Evolutionary conservation across 805 yeast genomes (phyloP).

Genomic region (Myxozyma sirexii): DNA sequence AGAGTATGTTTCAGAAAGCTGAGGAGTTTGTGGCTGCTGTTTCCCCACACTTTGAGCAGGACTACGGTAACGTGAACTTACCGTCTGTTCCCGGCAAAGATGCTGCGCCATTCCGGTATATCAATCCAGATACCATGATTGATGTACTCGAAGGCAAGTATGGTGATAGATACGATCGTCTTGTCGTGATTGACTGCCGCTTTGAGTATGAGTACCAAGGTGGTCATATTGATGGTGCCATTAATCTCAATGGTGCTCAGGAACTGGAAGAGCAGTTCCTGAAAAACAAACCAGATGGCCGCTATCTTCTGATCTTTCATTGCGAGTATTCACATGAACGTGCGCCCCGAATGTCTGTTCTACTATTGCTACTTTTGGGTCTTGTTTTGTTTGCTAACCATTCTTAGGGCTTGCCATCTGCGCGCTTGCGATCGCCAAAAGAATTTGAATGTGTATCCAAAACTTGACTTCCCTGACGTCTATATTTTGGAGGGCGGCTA

Average conservation of each 20-base stretch:
- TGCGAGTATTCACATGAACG: constrained; percentile 92
- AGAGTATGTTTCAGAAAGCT: constrained; percentile 69
- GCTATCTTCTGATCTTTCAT: constrained; percentile 74
- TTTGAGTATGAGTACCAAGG: constrained; percentile 91
- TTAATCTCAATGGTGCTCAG: constrained; percentile 71
- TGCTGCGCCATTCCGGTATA: constrained; percentile 68
- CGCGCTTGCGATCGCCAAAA: constrained; percentile 78
- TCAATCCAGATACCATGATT: constrained; percentile 59
- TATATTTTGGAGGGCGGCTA: constrained; percentile 91
- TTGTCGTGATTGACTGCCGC: constrained; percentile 79
- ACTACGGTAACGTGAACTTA: constrained; percentile 18
- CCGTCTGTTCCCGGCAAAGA: constrained; percentile 18
- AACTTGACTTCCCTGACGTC: constrained; percentile 83
- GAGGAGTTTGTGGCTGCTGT: constrained; percentile 44
- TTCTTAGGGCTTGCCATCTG: constrained; percentile 66
- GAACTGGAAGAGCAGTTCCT: constrained; percentile 64
- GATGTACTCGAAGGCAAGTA: constrained; percentile 60
- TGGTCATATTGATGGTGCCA: constrained; percentile 85
- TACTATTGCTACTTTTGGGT: background rate
- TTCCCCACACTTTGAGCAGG: constrained; percentile 29
- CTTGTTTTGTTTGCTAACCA: background rate
- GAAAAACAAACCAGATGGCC: constrained; percentile 39
- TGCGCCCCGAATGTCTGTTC: constrained; percentile 76
- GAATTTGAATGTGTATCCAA: constrained; percentile 77
- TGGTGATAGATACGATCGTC: constrained; percentile 56